Conservation (phyloP, 2,329 filamentous ascomycete genomes). For the Tolypocladium inflatum region DNA sequence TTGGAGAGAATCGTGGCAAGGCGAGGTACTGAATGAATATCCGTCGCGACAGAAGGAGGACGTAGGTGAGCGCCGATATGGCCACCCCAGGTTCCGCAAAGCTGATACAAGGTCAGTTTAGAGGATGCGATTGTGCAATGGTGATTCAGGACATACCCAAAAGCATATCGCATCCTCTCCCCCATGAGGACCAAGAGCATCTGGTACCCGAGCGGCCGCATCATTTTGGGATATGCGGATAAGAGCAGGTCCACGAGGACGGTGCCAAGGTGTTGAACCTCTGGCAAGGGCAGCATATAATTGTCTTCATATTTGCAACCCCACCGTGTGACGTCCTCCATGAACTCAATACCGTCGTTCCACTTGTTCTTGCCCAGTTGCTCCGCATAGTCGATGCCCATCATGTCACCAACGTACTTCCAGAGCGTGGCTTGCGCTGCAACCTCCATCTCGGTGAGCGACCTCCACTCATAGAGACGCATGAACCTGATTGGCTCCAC, state of each 20-base stretch:
- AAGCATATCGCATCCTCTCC: conserved; percentile 52
- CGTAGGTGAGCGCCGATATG: conserved; percentile 30
- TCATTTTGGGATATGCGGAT: conserved; percentile 37
- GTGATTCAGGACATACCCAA: conserved; percentile 39
- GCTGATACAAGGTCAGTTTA: conserved; percentile 14
- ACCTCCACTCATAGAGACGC: conserved; percentile 59
- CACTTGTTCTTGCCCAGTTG: conserved; percentile 28
- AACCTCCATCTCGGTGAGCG: conserved; percentile 54
- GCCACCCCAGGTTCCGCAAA: conserved; percentile 32
- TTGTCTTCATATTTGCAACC: conserved; percentile 47
- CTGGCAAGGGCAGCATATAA: conserved; percentile 43
- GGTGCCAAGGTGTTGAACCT: conserved; percentile 43
- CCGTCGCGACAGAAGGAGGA: conserved; percentile 40
- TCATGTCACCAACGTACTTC: conserved; percentile 61
- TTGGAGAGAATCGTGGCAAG: conserved; percentile 43
- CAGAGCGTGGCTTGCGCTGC: conserved; percentile 61
- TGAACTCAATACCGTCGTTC: conserved; percentile 42
- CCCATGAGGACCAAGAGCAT: conserved; percentile 53
- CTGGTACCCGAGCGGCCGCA: conserved; percentile 37
- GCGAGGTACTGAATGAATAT: conserved; percentile 47
- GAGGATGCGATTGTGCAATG: neutral
- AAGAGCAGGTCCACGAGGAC: conserved; percentile 53
- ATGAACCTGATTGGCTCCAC: conserved; percentile 57
- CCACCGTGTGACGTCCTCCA: conserved; percentile 37
- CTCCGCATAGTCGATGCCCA: conserved; percentile 48